A percentile compares a stretch with the other conserved stretches of the same genome.
These are phyloP conservation scores for Helichrysum umbraculigerum DNA, from an alignment of 129 eudicot species.

Conservation along the genomic window DNA sequence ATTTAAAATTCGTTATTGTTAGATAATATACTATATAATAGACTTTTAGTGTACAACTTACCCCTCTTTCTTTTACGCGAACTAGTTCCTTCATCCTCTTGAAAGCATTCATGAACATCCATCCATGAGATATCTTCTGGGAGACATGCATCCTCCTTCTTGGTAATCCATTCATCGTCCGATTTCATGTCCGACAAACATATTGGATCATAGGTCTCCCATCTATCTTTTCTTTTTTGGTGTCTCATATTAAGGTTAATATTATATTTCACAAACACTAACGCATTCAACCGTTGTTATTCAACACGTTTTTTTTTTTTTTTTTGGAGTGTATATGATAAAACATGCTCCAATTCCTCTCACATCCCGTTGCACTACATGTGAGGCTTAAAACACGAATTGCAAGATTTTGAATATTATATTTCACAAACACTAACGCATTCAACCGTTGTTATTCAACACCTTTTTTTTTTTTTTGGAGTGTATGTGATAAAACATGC, in stretches of 20 bases:
- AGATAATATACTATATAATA: no score
- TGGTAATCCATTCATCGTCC: background rate
- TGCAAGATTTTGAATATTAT: no score
- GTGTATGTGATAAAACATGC: background rate
- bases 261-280: no score
- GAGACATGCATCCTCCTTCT: background rate
- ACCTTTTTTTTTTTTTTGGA: background rate
- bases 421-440: background rate
- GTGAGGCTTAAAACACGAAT: no score
- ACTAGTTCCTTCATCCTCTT: background rate
- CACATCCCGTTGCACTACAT: no score
- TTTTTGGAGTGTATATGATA: no score
- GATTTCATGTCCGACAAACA: background rate
- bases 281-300: no score
- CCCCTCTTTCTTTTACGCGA: background rate
- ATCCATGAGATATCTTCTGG: background rate
- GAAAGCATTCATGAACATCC: constrained; percentile 1
- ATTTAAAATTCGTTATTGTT: no score
- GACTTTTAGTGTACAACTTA: no score
- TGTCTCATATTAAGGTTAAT: background rate
- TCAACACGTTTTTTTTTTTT: no score
- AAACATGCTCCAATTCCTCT: no score
- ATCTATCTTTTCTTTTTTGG: background rate
- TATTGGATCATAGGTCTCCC: background rate
- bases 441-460: background rate